phyloP scores from a whole-genome alignment of 495 filamentous ascomycete species.

The Penicillium pancosmium region DNA sequence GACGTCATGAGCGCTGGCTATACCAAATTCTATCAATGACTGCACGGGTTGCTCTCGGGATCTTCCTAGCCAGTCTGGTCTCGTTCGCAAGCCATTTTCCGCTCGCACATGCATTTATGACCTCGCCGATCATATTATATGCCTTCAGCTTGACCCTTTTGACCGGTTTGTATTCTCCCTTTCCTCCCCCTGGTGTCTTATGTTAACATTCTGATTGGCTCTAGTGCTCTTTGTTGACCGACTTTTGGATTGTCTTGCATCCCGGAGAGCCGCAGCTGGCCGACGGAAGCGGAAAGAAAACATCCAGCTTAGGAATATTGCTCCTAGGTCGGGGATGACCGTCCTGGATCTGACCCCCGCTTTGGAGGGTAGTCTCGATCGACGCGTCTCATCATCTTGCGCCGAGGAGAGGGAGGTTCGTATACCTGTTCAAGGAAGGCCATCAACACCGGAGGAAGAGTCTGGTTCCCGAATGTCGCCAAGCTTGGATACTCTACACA shows the following conservation, averaged over 20 bases:
- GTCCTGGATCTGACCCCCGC: neutral
- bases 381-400: conserved; percentile 5
- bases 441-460: neutral
- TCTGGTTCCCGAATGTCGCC: neutral
- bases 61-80: conserved; percentile 32
- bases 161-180: conserved; percentile 31
- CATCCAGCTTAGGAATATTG: conserved; percentile 13
- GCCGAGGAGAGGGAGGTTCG: neutral
- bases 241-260: conserved; percentile 40
- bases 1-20: conserved; percentile 28
- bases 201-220: conserved; percentile 20
- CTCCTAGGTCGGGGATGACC: conserved; percentile 15
- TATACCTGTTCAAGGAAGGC: neutral
- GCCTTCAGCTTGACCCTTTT: conserved; percentile 42
- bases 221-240: conserved; percentile 46
- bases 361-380: conserved; percentile 1
- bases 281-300: conserved; percentile 35
- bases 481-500: neutral
- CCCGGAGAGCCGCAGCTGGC: conserved; percentile 30
- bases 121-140: conserved; percentile 45
- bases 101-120: conserved; percentile 45
- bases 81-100: conserved; percentile 37
- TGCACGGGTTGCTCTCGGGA: conserved; percentile 33
- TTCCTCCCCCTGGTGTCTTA: neutral
- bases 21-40: conserved; percentile 29